Base-by-base conservation (phyloP, 805 yeast species). In the Candida jianshihensis region DNA sequence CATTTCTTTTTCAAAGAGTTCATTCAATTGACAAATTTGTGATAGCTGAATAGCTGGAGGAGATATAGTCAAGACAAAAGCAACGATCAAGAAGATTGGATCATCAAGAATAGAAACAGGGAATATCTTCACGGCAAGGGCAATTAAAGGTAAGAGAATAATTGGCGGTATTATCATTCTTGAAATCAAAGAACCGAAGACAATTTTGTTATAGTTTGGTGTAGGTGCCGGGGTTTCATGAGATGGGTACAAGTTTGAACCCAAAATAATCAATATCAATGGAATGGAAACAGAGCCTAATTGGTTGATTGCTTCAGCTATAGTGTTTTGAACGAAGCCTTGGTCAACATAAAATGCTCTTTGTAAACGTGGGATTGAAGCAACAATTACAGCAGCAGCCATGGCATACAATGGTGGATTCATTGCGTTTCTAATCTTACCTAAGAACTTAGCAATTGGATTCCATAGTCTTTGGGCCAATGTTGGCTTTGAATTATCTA, bases 1-100 rank as follows among this genome's bases (percentile, higher is more conserved):
- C 90, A 83, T 83, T 57, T 83, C 94, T 50, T 73, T 78, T 53
- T 83, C 89, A 56, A 73, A 83, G 31, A 82, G 66, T 46, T 76
- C 80, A 54, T 83, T 83, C 48, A 83, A 63, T 52, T 81, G 90
- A 37, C 87, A 81, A 42, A 83, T 83, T 54, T 83, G 94, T 18
- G 88, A 79, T 38, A 83, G 63, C 58, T 83, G 94, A 46, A 83
- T 82, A 5, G 90, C 92, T 3, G 94, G 92, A 3, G 94, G 92
- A 2, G 88, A 74, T 4, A 81, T 74, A 1, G 89, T 82, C 43
- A 83, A 68, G 21, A 83, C 68, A 51, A 83, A 83, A 10, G 86
- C 77, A 30, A 84, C 89, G 41, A 83, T 75, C 49, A 83, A 63
- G 50, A 83, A 83, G 29, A 83, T 83, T 26, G 94, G 94, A 56